Evolutionary conservation across 2,329 filamentous ascomycete species (phyloP), one percentile per base, ranked within the genome.

Genomic region (Alternaria sp.): DNA sequence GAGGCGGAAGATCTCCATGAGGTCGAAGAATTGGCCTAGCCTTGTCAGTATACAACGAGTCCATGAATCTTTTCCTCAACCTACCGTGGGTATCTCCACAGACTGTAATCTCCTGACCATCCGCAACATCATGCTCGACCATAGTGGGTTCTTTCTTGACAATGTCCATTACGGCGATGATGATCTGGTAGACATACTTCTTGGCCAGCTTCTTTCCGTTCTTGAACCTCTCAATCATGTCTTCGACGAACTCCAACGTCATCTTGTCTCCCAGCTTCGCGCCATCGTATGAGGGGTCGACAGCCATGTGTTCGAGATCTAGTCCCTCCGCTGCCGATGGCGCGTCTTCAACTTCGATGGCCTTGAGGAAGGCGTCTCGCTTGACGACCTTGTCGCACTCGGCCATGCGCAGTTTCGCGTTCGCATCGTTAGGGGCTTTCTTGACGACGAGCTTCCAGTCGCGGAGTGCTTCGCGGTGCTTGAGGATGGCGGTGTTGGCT

Each of bases 111-210:
- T 90, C 87, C 59, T 90, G 88, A 58, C 90, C 93, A 46, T 92
- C 82, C 6, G 90, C 88, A 56, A 99, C 89, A 51, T 92, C 87
- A 76, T 95, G 87, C 82, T 99, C 95, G 27, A 97, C 94, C 95
- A 99, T 97, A 27, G 95, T 99, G 16, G 94, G 87, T 81, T 99
- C 95, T 54, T 93, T 89, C 78, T 94, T 94, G 46, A 97, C 90
- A 59, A 99, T 87, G 65, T 97, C 90, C 84, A 92, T 93, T 71
- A 96, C 92, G 6, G 92, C 92, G 71, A 97, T 83, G 72, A 99
- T 86, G 75, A 99, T 99, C 82, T 97, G 93, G 84, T 94, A 98
- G 67, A 94, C 95, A 77, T 97, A 99, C 86, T 98, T 99, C 82
- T 89, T 90, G 80, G 95, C 93, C 59, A 99, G 86, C 81, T 92